Evolutionary conservation across 2,329 filamentous ascomycete genomes (phyloP), one percentile per base, ranked within the genome.

Genomic region (Apiospora malaysiana): DNA sequence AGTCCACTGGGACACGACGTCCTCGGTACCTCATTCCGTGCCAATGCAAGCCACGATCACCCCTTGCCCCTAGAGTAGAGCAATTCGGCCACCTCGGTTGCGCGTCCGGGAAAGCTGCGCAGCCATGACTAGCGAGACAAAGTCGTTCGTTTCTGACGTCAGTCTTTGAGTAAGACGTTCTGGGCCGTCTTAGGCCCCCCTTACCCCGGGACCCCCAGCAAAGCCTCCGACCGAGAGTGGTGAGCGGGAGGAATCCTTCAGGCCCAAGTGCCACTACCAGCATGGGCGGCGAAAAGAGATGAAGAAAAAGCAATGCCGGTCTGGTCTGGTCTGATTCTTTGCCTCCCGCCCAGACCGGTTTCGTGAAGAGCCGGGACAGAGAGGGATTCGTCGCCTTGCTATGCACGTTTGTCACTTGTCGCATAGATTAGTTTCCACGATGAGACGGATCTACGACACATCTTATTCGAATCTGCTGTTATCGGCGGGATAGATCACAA

Each of bases 381-480:
- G 56, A 63, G 32, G 27, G 27, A 63, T 40, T 18, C 56, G n/a
- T 14, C 56, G 32, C 21, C 56, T 63, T 40, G 32, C 32, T 32
- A 40, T 63, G 56, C 56, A 40, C 32, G 25, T 59, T 37, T 16
- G 51, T 27, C 51, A 51, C 23, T 23, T 56, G 49, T 56, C 49
- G 49, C 32, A 32, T 32, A 18, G 14, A 27, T 56, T 56, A 56
- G 49, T 32, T 32, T 25, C 49, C 25, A n/a, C 18, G 32, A 40
- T 63, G 56, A 63, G 32, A 63, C 56, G 40, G 56, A 63, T 63
- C 56, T 63, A 40, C 56, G 56, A 40, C 56, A 63, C 32, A 59
- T 63, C 56, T 63, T 40, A 40, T 63, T 40, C 32, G 18, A 63
- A 63, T 63, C 56, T 63, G 3, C 37, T 40, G 56, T 23, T 12